phyloP scores from a whole-genome alignment of 2,329 filamentous ascomycete genomes.

The Trichoderma sp. region DNA sequence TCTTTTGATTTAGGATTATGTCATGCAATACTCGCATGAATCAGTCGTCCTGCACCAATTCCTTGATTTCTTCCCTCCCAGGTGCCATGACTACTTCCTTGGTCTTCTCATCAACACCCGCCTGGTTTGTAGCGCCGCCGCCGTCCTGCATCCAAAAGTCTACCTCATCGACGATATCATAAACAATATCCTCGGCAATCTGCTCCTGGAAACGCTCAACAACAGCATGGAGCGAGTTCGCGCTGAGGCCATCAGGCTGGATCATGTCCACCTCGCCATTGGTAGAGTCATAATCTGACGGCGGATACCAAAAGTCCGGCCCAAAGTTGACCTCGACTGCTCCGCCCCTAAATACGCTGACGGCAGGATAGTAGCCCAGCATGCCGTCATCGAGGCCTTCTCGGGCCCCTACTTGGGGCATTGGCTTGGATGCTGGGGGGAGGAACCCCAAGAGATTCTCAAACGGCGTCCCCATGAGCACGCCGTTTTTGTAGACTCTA shows the following conservation, averaged over 20 bases:
- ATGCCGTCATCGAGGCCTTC: conserved; percentile 91
- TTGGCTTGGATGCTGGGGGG: conserved; percentile 78
- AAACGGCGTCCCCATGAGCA: conserved; percentile 81
- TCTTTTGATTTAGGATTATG: neutral
- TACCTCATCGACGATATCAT: conserved; percentile 91
- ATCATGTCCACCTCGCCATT: conserved; percentile 49
- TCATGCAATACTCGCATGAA: neutral
- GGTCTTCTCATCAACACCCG: conserved; percentile 44
- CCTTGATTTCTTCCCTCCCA: conserved; percentile 59
- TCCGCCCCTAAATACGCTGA: conserved; percentile 88
- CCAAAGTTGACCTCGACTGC: conserved; percentile 93
- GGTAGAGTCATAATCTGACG: conserved; percentile 52
- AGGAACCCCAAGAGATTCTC: conserved; percentile 85
- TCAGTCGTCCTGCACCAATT: conserved; percentile 61
- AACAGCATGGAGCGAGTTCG: conserved; percentile 54
- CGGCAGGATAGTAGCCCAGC: conserved; percentile 90
- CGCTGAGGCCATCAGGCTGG: conserved; percentile 22
- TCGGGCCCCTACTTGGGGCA: conserved; percentile 68
- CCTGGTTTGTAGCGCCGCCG: conserved; percentile 46
- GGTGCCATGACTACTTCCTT: conserved; percentile 42
- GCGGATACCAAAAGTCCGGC: conserved; percentile 86
- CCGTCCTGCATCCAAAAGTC: conserved; percentile 80
- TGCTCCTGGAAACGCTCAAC: conserved; percentile 85
- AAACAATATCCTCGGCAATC: conserved; percentile 89
- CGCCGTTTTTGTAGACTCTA: conserved; percentile 89